Percentiles rank a stretch among this genome's conserved stretches.
Conservation (phyloP, 1,139 yeast species). For the Candida sp. region DNA sequence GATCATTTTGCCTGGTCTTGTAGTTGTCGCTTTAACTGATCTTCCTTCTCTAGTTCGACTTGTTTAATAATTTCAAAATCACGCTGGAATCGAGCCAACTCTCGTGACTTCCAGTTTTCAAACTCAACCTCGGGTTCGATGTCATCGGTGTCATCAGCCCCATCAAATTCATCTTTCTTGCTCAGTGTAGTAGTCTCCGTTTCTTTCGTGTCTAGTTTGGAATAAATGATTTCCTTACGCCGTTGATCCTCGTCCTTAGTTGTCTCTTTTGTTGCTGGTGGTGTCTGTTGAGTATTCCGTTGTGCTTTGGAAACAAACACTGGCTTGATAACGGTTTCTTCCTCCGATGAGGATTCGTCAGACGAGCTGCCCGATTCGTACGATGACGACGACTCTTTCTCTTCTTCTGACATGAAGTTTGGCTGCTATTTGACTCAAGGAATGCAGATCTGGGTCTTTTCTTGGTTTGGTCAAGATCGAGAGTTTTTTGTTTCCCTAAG, state of each 20-base stretch:
- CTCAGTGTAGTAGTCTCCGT: conserved; percentile 3
- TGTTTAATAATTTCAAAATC: conserved; percentile 27
- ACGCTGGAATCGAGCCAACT: conserved; percentile 29
- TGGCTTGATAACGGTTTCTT: conserved; percentile 12
- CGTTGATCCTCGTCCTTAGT: conserved; percentile 2
- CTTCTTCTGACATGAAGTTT: neutral
- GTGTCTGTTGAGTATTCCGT: conserved; percentile 3
- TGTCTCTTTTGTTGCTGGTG: neutral
- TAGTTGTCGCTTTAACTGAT: conserved; percentile 3
- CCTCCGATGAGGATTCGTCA: conserved; percentile 7
- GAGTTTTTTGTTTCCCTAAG: no score
- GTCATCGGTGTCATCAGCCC: conserved; percentile 46
- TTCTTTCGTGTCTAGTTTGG: conserved; percentile 12
- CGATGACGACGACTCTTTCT: conserved; percentile 7
- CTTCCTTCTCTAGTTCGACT: conserved; percentile 21
- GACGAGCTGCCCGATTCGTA: conserved; percentile 8
- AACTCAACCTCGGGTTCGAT: conserved; percentile 42
- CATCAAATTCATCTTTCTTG: conserved; percentile 21
- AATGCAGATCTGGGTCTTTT: no score
- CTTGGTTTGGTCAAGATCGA: no score
- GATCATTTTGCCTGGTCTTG: neutral
- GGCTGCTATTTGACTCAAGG: no score
- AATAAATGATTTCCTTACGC: conserved; percentile 9
- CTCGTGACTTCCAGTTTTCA: conserved; percentile 40
- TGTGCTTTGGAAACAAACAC: conserved; percentile 13